Evolutionary conservation across 2,329 filamentous ascomycete species (phyloP).

Genomic region (Ceratocystis cacaofunesta): DNA sequence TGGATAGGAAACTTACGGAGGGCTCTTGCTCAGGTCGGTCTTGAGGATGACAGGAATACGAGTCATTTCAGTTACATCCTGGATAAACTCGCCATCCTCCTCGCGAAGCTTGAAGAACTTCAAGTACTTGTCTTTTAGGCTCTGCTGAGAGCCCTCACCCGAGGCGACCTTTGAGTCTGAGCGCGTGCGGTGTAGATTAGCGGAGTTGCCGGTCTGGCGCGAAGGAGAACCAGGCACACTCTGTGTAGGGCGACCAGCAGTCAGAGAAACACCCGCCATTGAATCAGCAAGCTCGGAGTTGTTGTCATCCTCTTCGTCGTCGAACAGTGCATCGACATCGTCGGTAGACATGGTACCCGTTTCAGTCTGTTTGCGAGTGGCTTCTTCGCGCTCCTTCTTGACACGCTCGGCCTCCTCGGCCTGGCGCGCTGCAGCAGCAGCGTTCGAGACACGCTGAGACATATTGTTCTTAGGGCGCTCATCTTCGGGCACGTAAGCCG

Average conservation of each 20-base stretch:
- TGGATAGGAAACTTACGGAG: slow-evolving; percentile 63
- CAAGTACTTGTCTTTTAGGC: slow-evolving; percentile 92
- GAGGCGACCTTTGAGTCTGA: slow-evolving; percentile 85
- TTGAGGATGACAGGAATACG: slow-evolving; percentile 94
- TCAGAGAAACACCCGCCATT: slow-evolving; percentile 78
- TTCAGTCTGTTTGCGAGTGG: slow-evolving; percentile 82
- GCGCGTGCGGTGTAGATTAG: slow-evolving; percentile 68
- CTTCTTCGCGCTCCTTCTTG: slow-evolving; percentile 78
- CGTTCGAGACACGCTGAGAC: slow-evolving; percentile 58
- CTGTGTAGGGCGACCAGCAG: slow-evolving; percentile 70
- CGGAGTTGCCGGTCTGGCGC: slow-evolving; percentile 48
- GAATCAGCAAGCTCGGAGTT: slow-evolving; percentile 72
- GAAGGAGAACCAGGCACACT: slow-evolving; percentile 87
- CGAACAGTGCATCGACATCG: slow-evolving; percentile 88
- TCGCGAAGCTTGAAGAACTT: slow-evolving; percentile 80
- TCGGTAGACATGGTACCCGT: slow-evolving; percentile 88
- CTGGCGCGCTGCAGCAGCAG: slow-evolving; percentile 60
- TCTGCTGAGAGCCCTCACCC: slow-evolving; percentile 61
- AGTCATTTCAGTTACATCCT: slow-evolving; percentile 96
- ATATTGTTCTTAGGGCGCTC: slow-evolving; percentile 76
- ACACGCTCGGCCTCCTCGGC: slow-evolving; percentile 69
- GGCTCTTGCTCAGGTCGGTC: slow-evolving; percentile 96
- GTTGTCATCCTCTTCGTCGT: slow-evolving; percentile 76
- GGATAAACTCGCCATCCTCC: slow-evolving; percentile 88
- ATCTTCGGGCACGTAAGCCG: slow-evolving; percentile 89